Conservation (phyloP, 2,329 filamentous ascomycete species). For the Bipolaris bicolor region DNA sequence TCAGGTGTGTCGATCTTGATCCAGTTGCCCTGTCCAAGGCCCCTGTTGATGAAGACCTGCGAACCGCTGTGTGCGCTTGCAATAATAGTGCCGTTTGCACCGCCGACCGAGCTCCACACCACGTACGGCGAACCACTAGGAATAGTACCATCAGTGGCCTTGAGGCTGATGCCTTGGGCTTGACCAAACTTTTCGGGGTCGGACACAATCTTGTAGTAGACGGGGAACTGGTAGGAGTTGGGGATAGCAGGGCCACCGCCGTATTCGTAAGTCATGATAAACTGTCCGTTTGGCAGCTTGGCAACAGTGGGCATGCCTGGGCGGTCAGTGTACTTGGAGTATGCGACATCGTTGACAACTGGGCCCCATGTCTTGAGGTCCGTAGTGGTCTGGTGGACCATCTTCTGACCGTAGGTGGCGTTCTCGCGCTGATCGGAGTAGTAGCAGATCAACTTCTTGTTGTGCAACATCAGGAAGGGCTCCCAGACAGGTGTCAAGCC, state of each 20-base stretch:
- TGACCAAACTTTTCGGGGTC: constrained; percentile 57
- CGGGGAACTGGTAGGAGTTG: constrained; percentile 53
- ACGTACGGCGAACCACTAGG: constrained; percentile 59
- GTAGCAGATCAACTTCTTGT: constrained; percentile 67
- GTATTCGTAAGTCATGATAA: constrained; percentile 70
- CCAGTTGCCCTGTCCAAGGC: constrained; percentile 55
- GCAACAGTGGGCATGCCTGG: constrained; percentile 72
- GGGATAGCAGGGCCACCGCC: constrained; percentile 54
- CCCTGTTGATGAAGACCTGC: constrained; percentile 57
- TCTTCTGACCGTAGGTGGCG: constrained; percentile 67
- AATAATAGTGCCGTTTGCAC: constrained; percentile 59
- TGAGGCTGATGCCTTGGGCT: constrained; percentile 50
- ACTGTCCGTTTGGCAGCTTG: constrained; percentile 64
- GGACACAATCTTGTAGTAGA: constrained; percentile 59
- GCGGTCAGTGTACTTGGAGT: constrained; percentile 66
- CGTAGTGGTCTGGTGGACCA: constrained; percentile 67
- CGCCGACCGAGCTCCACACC: constrained; percentile 58
- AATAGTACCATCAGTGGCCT: constrained; percentile 54
- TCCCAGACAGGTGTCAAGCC: constrained; percentile 75
- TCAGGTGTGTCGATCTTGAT: constrained; percentile 52
- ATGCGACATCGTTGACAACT: constrained; percentile 67
- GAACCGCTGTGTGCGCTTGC: constrained; percentile 51
- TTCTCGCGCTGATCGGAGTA: constrained; percentile 75
- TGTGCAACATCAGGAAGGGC: constrained; percentile 67
- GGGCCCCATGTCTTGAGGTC: constrained; percentile 67